Evolutionary conservation across 2,329 filamentous ascomycete species (phyloP), one percentile per base, ranked within the genome.

Genomic region (Curvularia spicifera): DNA sequence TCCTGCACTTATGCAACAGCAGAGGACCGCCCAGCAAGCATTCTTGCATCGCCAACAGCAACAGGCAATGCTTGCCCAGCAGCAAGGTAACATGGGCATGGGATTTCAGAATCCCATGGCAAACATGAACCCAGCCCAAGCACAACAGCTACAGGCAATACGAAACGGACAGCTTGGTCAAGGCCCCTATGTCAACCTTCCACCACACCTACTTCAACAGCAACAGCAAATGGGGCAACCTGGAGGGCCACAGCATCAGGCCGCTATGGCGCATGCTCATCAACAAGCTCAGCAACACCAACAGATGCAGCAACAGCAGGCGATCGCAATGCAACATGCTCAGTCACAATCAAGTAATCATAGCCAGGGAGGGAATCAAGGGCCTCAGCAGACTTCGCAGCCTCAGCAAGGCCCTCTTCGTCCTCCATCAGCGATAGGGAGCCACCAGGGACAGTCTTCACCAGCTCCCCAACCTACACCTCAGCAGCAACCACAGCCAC

Each of bases 71-170:
- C 74, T 79, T 44, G 71, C 86, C 40, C 85, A 87, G 50, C 84
- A 87, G 61, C 74, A 82, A 31, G 67, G 65, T 51, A 80, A 82
- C 47, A 84, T 88, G 78, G 78, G 79, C 18, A 81, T 80, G 60
- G 78, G 79, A 18, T 83, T 85, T 67, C 83, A 79, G 35, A 84
- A 88, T 71, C 81, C 79, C 3, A 84, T 87, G 73, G 81, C 66
- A 74, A 67, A 78, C 58, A 81, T 86, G 71, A 84, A 76, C 24
- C 68, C 64, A 20, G 71, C 66, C 29, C 68, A 66, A 39, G 71
- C 66, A 42, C 72, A 75, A 39, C 72, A 75, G 55, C 62, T 74
- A 51, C 66, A 67, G 22, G 63, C 64, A n/a, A 51, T 73, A 50
- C 64, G 68, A 26, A 65, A 63, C 24, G 60, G 63, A 39, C 63